Percentiles rank a stretch among this genome's conserved stretches.
Conservation (phyloP, 2,329 filamentous ascomycete species). For the Ilyonectria robusta region DNA sequence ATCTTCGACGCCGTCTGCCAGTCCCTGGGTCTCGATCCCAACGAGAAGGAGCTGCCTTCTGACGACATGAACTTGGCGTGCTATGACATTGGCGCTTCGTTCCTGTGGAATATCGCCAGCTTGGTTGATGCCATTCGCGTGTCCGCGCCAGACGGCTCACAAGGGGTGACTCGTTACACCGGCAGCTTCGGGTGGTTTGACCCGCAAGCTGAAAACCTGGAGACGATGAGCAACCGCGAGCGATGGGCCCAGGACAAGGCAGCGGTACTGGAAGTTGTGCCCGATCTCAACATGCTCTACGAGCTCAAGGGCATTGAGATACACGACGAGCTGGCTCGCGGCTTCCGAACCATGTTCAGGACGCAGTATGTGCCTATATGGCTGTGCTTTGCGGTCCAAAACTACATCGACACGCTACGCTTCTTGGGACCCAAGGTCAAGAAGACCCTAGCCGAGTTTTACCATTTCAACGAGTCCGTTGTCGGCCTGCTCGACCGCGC, state of each 20-base stretch:
- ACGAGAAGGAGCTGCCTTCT: not conserved
- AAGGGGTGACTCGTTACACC: not conserved
- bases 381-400: slow-evolving; percentile 18
- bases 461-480: not conserved
- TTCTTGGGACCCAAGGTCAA: not conserved
- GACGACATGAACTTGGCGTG: not conserved
- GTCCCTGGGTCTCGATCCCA: not conserved
- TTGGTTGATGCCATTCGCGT: not conserved
- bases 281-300: not conserved
- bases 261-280: slow-evolving; percentile 1
- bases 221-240: not conserved
- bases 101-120: not conserved
- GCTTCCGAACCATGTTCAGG: slow-evolving; percentile 7
- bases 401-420: slow-evolving; percentile 16
- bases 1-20: not conserved
- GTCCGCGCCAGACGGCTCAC: not conserved
- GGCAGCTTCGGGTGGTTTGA: not conserved
- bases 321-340: slow-evolving; percentile 1
- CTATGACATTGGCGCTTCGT: not conserved
- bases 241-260: slow-evolving; percentile 9
- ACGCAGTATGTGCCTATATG: slow-evolving; percentile 2
- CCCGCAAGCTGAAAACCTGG: not conserved
- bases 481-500: not conserved
- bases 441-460: not conserved
- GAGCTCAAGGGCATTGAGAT: not conserved